Base-by-base conservation (phyloP, 441 rosid genomes). In the Pelargonium fulgidum region DNA sequence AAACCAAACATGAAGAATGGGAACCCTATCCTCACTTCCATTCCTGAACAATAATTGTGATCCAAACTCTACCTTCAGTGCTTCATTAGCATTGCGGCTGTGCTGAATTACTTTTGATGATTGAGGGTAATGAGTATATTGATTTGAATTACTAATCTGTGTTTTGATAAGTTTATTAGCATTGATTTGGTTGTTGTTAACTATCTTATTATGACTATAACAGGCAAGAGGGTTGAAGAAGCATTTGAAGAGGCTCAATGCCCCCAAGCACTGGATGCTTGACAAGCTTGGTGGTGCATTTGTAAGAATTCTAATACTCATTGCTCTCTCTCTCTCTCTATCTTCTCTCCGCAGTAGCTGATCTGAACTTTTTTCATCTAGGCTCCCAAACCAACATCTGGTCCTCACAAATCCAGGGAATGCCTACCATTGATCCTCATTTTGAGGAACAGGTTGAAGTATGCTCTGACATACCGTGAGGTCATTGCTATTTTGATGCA, bases 371-470 rank as follows among this genome's bases (percentile, higher is more conserved):
- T 19, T 50, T n/a, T 4, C 14, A 2, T 48, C 14, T 20, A 50
- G 58, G 58, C 96, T 16, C 94, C 94, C 8, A 88, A 90, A 74
- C 94, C 94, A 26, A 86, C 94, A 7, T 88, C 92, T 44, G 92
- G 96, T 48, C 96, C 94, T 8, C 96, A 90, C 84, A 90, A 87
- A 75, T 86, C 92, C 0, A 85, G 93, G 83, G 94, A 86, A 67
- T 90, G 94, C 65, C 77, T 88, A 75, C 91, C 91, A 0, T 73
- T 89, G 78, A 81, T 89, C 68, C 88, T 89, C 42, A 81, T 86
- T 64, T 72, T 89, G 75, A 81, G 91, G 58, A 89, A 89, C 76
- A 83, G 90, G 73, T 70, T 87, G 80, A 89, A 89, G 79, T 89
- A 89, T 79, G 92, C 90, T 71, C 68, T 87, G 9, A 89, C 90